phyloP scores from a whole-genome alignment of 352 stramenopile genomes.

The Globisporangium paddicum region DNA sequence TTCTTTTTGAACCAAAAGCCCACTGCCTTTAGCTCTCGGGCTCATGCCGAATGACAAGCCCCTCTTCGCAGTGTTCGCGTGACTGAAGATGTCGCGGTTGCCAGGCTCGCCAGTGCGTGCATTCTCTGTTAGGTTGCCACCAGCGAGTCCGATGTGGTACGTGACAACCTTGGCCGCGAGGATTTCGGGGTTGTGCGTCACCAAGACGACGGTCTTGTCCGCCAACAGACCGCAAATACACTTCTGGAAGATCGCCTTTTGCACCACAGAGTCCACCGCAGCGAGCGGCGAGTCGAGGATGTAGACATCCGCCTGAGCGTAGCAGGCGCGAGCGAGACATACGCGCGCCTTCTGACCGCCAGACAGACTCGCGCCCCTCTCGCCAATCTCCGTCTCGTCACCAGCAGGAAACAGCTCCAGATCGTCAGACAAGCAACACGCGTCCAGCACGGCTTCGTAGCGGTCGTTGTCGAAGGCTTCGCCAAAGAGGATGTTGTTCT shows the following conservation, averaged over 20 bases:
- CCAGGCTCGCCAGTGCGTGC: background rate
- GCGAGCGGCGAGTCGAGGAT: too few species aligned
- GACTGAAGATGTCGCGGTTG: background rate
- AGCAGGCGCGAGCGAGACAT: conserved; percentile 56
- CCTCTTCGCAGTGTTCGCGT: background rate
- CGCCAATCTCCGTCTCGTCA: conserved; percentile 93
- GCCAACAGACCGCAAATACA: conserved; percentile 22
- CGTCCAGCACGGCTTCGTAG: conserved; percentile 52
- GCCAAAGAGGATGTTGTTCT: conserved; percentile 94
- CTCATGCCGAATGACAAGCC: background rate
- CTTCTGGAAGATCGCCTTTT: conserved; percentile 79
- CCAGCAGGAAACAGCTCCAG: conserved; percentile 77
- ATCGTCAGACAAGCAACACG: conserved; percentile 83
- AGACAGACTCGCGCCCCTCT: conserved; percentile 88
- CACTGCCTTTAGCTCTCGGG: background rate
- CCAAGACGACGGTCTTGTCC: conserved; percentile 75
- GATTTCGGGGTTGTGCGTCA: conserved; percentile 87
- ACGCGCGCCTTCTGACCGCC: conserved; percentile 91
- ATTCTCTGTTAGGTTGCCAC: conserved; percentile 11
- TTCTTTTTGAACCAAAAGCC: conserved; percentile 6
- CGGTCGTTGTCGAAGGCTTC: conserved; percentile 34
- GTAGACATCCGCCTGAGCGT: conserved; percentile 43
- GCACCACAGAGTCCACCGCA: conserved; percentile 93
- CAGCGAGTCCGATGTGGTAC: conserved; percentile 23
- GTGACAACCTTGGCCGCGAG: conserved; percentile 28